Conservation (phyloP, 148 eudicot genomes). For the Camellia granthamiana region DNA sequence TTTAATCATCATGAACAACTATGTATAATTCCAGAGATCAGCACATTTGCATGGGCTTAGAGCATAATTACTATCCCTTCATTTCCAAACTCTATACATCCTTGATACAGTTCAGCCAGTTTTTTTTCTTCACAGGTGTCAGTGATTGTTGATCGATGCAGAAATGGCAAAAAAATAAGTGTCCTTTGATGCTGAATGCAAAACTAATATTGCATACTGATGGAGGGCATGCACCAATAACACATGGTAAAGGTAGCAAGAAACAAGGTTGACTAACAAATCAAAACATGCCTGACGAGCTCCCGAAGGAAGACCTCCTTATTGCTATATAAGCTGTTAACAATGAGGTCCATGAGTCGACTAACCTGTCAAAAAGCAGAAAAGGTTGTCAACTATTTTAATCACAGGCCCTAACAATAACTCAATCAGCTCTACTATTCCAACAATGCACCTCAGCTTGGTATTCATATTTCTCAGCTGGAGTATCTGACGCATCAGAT, state of each 20-base stretch:
- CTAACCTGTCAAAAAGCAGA: slow-evolving; percentile 63
- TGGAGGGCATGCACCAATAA: background rate
- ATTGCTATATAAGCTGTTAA: slow-evolving; percentile 94
- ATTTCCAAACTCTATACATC: background rate
- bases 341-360: slow-evolving; percentile 98
- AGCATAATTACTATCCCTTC: background rate
- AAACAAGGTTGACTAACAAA: background rate
- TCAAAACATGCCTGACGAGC: slow-evolving; percentile 69
- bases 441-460: slow-evolving; percentile 78
- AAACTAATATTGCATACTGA: background rate
- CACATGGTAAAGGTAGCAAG: background rate
- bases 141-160: background rate
- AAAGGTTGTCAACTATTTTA: background rate
- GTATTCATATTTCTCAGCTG: slow-evolving; percentile 85
- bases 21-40: background rate
- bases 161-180: background rate
- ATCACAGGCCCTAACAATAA: background rate
- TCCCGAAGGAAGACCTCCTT: slow-evolving; percentile 95
- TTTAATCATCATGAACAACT: slow-evolving; percentile 1
- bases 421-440: background rate
- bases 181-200: background rate
- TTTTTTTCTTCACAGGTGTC: background rate
- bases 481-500: slow-evolving; percentile 53
- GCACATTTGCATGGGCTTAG: background rate
- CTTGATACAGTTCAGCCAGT: background rate